Percentiles rank a stretch among this genome's conserved stretches.
Conservation (phyloP, 2,329 filamentous ascomycete species). For the Xylaria sp. region DNA sequence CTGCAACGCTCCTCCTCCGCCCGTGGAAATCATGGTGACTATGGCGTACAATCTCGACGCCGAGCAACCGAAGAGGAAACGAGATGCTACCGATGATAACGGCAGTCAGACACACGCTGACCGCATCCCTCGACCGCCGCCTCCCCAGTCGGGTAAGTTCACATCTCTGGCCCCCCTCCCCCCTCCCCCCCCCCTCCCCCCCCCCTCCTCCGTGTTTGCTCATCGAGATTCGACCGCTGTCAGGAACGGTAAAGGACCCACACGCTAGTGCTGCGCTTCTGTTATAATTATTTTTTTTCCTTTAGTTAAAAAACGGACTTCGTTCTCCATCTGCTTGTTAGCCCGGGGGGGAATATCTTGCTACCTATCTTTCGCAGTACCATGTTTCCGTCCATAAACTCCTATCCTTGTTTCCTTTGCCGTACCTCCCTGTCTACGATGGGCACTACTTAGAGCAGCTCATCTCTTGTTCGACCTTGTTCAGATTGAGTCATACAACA, state of each 20-base stretch:
- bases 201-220: not conserved
- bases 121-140: conserved; percentile 41
- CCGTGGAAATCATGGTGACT: conserved; percentile 24
- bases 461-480: not conserved
- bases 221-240: not conserved
- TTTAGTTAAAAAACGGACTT: conserved; percentile 5
- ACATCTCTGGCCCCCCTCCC: conserved; percentile 14
- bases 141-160: conserved; percentile 42
- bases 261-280: conserved; percentile 15
- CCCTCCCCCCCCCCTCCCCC: not conserved
- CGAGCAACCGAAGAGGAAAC: conserved; percentile 45
- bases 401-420: conserved; percentile 1
- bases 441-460: conserved; percentile 1
- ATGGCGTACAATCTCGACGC: conserved; percentile 42
- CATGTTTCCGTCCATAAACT: conserved; percentile 4
- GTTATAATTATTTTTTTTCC: not conserved
- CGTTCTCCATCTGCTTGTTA: conserved; percentile 6
- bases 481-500: conserved; percentile 2
- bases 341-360: not conserved
- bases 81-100: conserved; percentile 41
- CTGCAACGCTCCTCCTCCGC: conserved; percentile 18
- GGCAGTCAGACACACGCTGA: conserved; percentile 36
- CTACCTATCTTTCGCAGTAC: conserved; percentile 1
- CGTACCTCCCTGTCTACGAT: conserved; percentile 2
- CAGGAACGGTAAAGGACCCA: conserved; percentile 12